Conservation (phyloP, 2,329 filamentous ascomycete genomes). For the Leptosphaerulina australis region DNA sequence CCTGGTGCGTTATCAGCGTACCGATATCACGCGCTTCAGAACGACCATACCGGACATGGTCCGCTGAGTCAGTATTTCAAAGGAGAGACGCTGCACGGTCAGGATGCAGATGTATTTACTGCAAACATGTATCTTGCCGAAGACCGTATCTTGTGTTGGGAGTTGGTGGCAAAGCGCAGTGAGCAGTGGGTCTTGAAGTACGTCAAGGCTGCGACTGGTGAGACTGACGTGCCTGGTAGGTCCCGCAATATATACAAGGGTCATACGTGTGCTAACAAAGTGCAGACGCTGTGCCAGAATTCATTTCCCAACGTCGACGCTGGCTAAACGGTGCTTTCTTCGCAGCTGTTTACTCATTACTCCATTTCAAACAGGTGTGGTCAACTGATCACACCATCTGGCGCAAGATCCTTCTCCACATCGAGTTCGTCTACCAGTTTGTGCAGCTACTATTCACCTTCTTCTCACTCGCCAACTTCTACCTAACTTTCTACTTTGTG, state of each 20-base stretch:
- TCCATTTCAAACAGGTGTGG: conserved; percentile 95
- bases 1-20: conserved; percentile 95
- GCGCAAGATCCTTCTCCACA: conserved; percentile 88
- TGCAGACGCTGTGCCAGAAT: conserved; percentile 87
- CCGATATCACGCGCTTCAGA: conserved; percentile 92
- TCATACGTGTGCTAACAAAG: conserved; percentile 6
- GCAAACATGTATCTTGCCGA: conserved; percentile 95
- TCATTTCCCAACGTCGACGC: conserved; percentile 92
- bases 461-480: conserved; percentile 98
- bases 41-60: conserved; percentile 93
- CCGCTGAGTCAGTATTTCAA: conserved; percentile 99
- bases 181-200: conserved; percentile 98
- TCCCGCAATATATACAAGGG: conserved; percentile 13
- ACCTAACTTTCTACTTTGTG: conserved; percentile 98
- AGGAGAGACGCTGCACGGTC: conserved; percentile 93
- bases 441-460: conserved; percentile 93
- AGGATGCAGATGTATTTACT: conserved; percentile 95
- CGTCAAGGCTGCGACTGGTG: conserved; percentile 93
- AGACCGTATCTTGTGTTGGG: conserved; percentile 90
- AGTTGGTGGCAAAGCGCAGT: conserved; percentile 90
- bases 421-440: conserved; percentile 96
- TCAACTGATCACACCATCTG: conserved; percentile 86
- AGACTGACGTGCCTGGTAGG: conserved; percentile 96
- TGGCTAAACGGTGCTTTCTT: conserved; percentile 99
- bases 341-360: conserved; percentile 93